Evolutionary conservation across 1,284 basidiomycete genomes (phyloP), one percentile per base, ranked within the genome.

Genomic region (Ustilago trichophora): DNA sequence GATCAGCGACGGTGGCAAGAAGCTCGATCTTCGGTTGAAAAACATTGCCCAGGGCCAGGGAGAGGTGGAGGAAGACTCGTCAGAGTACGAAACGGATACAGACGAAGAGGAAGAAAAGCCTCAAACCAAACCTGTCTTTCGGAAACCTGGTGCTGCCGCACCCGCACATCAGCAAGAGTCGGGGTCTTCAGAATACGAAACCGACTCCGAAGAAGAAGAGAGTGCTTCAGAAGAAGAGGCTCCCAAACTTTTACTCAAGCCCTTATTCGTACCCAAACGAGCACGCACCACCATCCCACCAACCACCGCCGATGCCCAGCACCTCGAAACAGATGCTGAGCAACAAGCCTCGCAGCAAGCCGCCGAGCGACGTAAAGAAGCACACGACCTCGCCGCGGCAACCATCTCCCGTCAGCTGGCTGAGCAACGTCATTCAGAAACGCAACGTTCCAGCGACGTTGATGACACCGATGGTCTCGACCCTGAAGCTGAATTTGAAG

Each of bases 401-500:
- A 91, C 88, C 70, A 93, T 96, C 74, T 86, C 85, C 57, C 86
- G 91, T 15, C 91, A 92, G 80, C 82, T 96, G 16, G 88, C 88
- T 7, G 90, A 92, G 92, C 91, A 86, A 90, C 94, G 82, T 90
- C 91, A 69, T 68, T 88, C 91, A 52, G 90, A 90, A 16, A 82
- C 89, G 13, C 84, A 90, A 25, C n/a, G n/a, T n/a, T 90, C 90
- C 13, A 49, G 44, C 1, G 93, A 97, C 59, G 86, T 98, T 0
- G 94, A 98, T 83, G 96, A 98, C 82, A 91, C 92, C 1, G 96
- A 99, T 78, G 94, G 91, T 1, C 80, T 94, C 41, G 94, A 98
- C 77, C 91, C 93, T 1, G 87, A 87, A 21, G 89, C 83, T 43
- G 96, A 99, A 82, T 99, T 99, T 72, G 92, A 95, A 76, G 91